phyloP scores from a whole-genome alignment of 805 yeast species.

The Ogataea chonburiensis region DNA sequence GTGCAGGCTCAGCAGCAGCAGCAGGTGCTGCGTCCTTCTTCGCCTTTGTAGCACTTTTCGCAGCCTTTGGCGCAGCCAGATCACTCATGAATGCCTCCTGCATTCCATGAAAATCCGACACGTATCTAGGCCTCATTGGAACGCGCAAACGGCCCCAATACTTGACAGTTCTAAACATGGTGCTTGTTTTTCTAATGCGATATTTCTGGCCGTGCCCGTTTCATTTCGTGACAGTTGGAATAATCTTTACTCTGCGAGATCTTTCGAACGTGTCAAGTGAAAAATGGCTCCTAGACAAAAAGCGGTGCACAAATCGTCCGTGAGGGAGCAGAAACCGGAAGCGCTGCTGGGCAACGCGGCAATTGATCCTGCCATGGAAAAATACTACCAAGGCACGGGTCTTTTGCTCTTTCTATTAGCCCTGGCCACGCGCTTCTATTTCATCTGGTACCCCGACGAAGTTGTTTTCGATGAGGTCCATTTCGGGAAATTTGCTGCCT shows the following conservation, averaged over 20 bases:
- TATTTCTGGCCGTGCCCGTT: not conserved
- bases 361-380: constrained; percentile 27
- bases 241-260: constrained; percentile 2
- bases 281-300: constrained; percentile 26
- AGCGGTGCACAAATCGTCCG: constrained; percentile 15
- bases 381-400: constrained; percentile 36
- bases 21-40: constrained; percentile 1
- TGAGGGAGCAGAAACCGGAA: not conserved
- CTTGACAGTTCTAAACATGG: constrained; percentile 1
- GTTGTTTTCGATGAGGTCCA: constrained; percentile 89
- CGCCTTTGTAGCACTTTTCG: constrained; percentile 2
- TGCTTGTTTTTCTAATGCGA: no score
- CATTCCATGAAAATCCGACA: constrained; percentile 28
- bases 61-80: constrained; percentile 6
- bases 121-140: constrained; percentile 5
- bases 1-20: constrained; percentile 1
- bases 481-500: constrained; percentile 82
- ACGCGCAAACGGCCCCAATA: not conserved
- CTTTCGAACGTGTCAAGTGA: constrained; percentile 10
- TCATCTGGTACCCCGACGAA: constrained; percentile 62
- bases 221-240: constrained; percentile 2
- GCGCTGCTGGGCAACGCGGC: constrained; percentile 14
- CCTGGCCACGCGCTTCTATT: constrained; percentile 55
- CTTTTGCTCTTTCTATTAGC: constrained; percentile 42
- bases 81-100: constrained; percentile 32